phyloP scores from a whole-genome alignment of 441 rosid species.

The Pelargonium citronellum region DNA sequence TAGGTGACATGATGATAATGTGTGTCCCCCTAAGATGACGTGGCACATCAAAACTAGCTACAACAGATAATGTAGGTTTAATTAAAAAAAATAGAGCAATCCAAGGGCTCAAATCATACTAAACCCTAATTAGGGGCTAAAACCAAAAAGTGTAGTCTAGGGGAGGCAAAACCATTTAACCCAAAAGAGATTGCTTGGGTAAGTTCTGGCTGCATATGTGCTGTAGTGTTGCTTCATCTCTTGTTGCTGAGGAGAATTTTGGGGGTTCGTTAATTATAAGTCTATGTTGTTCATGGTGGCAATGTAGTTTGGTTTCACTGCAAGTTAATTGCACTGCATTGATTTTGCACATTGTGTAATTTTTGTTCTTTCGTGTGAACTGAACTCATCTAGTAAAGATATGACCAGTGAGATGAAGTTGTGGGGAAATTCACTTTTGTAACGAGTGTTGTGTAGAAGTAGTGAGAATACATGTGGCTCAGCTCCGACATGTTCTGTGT shows the following conservation, averaged over 20 bases:
- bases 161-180: too few relatives aligned
- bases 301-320: background rate
- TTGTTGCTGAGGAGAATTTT: background rate
- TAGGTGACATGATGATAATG: too few relatives aligned
- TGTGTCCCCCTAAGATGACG: too few relatives aligned
- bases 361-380: background rate
- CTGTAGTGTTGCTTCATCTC: background rate
- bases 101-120: too few relatives aligned
- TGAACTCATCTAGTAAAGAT: background rate
- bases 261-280: background rate
- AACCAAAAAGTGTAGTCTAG: too few relatives aligned
- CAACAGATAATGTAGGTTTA: too few relatives aligned
- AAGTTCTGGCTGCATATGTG: too few relatives aligned
- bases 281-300: background rate
- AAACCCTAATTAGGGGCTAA: too few relatives aligned
- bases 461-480: background rate
- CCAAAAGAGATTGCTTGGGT: too few relatives aligned
- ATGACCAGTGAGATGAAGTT: background rate
- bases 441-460: background rate
- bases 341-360: background rate
- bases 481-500: background rate
- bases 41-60: too few relatives aligned
- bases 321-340: background rate
- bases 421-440: background rate
- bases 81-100: too few relatives aligned